Conservation (phyloP, 306 rosid genomes). For the Prosopis cineraria region DNA sequence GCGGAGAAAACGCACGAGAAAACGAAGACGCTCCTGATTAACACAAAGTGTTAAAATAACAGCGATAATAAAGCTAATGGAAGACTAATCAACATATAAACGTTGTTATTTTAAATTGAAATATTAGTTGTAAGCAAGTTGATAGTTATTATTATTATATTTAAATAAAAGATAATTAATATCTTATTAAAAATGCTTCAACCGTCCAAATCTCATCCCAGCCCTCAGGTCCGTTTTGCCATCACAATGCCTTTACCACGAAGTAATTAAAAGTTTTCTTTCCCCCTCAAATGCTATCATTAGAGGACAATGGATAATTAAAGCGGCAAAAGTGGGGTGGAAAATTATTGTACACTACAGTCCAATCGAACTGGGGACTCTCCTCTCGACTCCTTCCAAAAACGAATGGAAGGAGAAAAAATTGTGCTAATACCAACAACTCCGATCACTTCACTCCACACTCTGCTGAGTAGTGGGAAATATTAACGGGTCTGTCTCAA, state of each 20-base stretch:
- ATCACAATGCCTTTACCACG: neutral
- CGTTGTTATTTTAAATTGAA: neutral
- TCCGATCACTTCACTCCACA: constrained; percentile 25
- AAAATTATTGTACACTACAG: constrained; percentile 34
- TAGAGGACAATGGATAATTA: constrained; percentile 33
- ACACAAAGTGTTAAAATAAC: too few species aligned
- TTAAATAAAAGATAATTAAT: neutral
- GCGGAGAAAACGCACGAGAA: neutral
- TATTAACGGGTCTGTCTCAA: constrained; percentile 70
- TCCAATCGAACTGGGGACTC: constrained; percentile 39
- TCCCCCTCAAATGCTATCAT: constrained; percentile 28
- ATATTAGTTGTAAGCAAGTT: neutral
- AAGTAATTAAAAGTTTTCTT: constrained; percentile 26
- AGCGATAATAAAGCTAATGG: neutral
- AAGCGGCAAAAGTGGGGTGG: neutral
- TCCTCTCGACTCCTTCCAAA: constrained; percentile 17
- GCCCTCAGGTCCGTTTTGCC: neutral
- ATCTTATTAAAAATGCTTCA: neutral
- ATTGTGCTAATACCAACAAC: neutral
- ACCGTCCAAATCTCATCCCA: neutral
- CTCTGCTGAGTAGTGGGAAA: constrained; percentile 8
- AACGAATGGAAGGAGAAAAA: constrained; percentile 23
- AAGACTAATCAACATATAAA: too few species aligned
- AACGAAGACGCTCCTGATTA: neutral
- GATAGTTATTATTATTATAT: too few species aligned